A percentile compares a stretch with the other conserved stretches of the same genome.
These are phyloP conservation scores for Dactylellina sp. DNA, from an alignment of 2,329 filamentous ascomycete species.

Conservation along the genomic window DNA sequence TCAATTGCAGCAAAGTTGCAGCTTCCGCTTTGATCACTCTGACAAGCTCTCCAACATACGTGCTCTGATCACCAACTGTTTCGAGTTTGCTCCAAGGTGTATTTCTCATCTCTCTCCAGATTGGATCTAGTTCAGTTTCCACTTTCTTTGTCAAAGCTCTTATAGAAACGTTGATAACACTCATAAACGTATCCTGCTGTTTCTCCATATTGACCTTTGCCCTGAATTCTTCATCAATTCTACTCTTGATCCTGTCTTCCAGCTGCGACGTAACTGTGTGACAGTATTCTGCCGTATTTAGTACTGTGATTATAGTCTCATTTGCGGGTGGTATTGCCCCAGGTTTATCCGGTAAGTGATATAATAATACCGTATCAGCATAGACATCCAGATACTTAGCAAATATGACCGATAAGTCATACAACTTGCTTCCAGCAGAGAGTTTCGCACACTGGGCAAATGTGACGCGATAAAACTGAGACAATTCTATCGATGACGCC, in stretches of 20 bases:
- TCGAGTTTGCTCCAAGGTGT: constrained; percentile 96
- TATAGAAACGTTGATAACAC: constrained; percentile 88
- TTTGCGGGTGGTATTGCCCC: constrained; percentile 65
- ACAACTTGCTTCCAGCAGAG: constrained; percentile 85
- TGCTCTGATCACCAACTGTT: constrained; percentile 90
- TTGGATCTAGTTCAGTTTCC: constrained; percentile 82
- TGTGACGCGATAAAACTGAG: constrained; percentile 94
- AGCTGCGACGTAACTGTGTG: constrained; percentile 91
- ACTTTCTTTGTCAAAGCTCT: constrained; percentile 85
- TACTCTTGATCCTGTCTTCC: constrained; percentile 91
- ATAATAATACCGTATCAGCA: constrained; percentile 85
- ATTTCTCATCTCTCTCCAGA: constrained; percentile 97
- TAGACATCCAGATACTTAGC: constrained; percentile 96
- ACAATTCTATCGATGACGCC: constrained; percentile 92
- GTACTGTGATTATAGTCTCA: constrained; percentile 83
- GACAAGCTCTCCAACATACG: constrained; percentile 86
- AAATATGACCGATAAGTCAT: constrained; percentile 85
- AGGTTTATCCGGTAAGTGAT: constrained; percentile 62
- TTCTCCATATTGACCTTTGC: constrained; percentile 86
- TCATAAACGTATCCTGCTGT: constrained; percentile 94
- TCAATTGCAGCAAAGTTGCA: constrained; percentile 78
- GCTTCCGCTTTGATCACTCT: constrained; percentile 77
- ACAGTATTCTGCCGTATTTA: constrained; percentile 98
- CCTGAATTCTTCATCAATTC: constrained; percentile 83
- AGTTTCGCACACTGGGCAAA: constrained; percentile 95